These are phyloP conservation scores for Claviceps humidiphila DNA, from an alignment of 2,329 filamentous ascomycete genomes.

Conservation along the genomic window DNA sequence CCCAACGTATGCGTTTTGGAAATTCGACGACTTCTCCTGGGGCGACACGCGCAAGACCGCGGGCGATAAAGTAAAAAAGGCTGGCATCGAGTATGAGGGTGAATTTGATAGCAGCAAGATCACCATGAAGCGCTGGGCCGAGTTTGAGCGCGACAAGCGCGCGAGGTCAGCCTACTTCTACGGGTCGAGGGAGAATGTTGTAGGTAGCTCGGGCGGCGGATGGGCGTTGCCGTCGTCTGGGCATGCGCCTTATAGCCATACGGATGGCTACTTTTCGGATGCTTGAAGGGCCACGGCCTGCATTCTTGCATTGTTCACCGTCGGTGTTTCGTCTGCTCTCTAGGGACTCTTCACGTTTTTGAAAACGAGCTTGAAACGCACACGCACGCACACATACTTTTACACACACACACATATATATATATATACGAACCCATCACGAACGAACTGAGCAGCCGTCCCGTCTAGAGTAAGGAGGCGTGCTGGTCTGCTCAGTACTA, in stretches of 20 bases:
- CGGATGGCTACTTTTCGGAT: constrained; percentile 44
- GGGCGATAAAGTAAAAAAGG: constrained; percentile 79
- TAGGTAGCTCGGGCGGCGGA: constrained; percentile 21
- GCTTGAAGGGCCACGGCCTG: constrained; percentile 16
- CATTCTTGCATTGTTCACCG: too few species aligned
- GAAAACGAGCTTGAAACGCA: too few species aligned
- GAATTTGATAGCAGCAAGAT: constrained; percentile 99
- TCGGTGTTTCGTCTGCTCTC: too few species aligned
- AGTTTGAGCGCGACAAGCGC: constrained; percentile 67
- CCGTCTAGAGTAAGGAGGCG: too few species aligned
- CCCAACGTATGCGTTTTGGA: constrained; percentile 93
- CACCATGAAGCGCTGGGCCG: constrained; percentile 97
- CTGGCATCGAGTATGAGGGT: constrained; percentile 74
- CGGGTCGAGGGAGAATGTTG: constrained; percentile 36
- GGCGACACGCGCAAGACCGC: constrained; percentile 94
- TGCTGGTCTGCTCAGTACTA: too few species aligned
- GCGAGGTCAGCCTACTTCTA: constrained; percentile 35
- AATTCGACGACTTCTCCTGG: constrained; percentile 99
- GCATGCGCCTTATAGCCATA: constrained; percentile 26
- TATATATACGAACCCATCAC: background rate
- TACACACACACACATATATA: background rate
- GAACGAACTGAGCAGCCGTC: too few species aligned
- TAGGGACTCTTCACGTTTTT: too few species aligned
- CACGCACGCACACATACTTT: too few species aligned
- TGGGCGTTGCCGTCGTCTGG: constrained; percentile 30